These are phyloP conservation scores for Podospora appendiculata DNA, from an alignment of 495 filamentous ascomycete genomes.

Conservation along the genomic window DNA sequence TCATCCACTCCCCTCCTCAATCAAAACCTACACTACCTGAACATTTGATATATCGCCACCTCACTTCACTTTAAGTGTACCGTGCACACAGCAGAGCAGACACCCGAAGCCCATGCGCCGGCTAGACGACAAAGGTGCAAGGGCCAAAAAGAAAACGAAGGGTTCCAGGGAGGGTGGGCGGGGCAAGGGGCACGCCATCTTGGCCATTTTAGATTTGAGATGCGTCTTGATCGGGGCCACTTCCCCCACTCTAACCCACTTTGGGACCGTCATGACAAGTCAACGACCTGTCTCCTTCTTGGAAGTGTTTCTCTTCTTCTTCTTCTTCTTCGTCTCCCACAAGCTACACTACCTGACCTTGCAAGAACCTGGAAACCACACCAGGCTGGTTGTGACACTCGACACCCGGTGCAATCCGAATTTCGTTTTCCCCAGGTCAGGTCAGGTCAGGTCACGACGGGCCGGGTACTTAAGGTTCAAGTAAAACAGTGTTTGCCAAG, in stretches of 20 bases:
- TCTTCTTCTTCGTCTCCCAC: not conserved
- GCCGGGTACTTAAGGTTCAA: too few species aligned
- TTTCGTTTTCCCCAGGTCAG: not conserved
- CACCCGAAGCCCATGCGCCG: too few species aligned
- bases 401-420: not conserved
- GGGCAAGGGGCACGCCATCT: slow-evolving; percentile 8
- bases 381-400: not conserved
- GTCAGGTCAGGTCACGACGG: too few species aligned
- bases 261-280: not conserved
- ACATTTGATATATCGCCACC: too few species aligned
- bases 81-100: too few species aligned
- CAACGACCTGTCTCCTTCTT: not conserved
- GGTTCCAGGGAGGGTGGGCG: not conserved
- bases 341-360: not conserved
- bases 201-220: slow-evolving; percentile 8
- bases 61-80: too few species aligned
- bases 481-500: too few species aligned
- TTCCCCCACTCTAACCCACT: not conserved
- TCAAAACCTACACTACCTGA: too few species aligned
- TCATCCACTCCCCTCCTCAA: too few species aligned
- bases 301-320: not conserved
- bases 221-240: slow-evolving; percentile 1
- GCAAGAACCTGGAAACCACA: not conserved
- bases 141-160: not conserved
- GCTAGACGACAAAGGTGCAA: too few species aligned